Evolutionary conservation across 2,329 filamentous ascomycete species (phyloP).

Genomic region (Fusarium veterinarium): DNA sequence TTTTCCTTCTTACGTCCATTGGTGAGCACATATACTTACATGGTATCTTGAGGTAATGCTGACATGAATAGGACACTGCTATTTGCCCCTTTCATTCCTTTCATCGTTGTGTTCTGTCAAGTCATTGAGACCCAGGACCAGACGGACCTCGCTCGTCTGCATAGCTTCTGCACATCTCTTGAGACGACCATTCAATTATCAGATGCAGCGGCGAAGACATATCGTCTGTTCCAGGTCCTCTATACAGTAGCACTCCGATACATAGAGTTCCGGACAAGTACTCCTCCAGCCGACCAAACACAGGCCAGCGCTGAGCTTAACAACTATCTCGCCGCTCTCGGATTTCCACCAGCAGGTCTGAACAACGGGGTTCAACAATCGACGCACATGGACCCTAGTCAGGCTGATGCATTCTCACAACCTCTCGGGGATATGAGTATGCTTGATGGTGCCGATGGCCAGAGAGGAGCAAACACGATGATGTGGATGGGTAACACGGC

Average conservation of each 20-base stretch:
- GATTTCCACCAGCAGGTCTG: conserved; percentile 50
- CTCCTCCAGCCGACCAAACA: conserved; percentile 46
- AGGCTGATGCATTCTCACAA: conserved; percentile 25
- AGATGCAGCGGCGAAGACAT: conserved; percentile 64
- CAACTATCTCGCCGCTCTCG: conserved; percentile 59
- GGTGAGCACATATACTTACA: conserved; percentile 45
- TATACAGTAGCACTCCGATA: conserved; percentile 69
- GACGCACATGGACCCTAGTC: conserved; percentile 12
- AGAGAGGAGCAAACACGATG: conserved; percentile 39
- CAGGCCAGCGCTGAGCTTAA: conserved; percentile 48
- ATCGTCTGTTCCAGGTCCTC: conserved; percentile 68
- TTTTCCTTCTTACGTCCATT: conserved; percentile 56
- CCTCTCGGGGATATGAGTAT: conserved; percentile 16
- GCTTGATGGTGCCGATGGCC: conserved; percentile 26
- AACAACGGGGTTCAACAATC: conserved; percentile 30
- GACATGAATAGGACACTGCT: conserved; percentile 54
- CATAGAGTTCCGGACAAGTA: conserved; percentile 61
- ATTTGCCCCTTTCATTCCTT: conserved; percentile 64
- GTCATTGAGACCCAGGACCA: conserved; percentile 59
- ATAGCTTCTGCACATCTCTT: conserved; percentile 63
- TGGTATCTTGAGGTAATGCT: background rate
- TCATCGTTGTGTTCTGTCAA: conserved; percentile 64
- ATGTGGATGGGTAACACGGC: conserved; percentile 54
- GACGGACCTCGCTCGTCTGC: conserved; percentile 59
- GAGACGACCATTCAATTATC: conserved; percentile 59